These are phyloP conservation scores for Xylaria sp. DNA, from an alignment of 2,329 filamentous ascomycete genomes.

Conservation along the genomic window DNA sequence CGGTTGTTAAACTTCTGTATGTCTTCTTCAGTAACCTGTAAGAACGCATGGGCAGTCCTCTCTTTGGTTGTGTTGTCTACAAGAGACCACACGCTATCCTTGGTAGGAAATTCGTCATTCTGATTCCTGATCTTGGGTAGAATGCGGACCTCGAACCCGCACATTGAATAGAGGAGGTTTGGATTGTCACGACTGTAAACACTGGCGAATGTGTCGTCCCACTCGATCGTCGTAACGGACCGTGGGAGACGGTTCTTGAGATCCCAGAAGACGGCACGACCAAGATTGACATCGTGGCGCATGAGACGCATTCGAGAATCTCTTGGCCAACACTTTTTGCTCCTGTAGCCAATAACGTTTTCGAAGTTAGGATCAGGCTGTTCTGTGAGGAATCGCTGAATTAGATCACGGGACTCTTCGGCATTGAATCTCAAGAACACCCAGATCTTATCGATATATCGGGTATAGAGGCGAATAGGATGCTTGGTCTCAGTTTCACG, in stretches of 20 bases:
- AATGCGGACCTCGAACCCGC: slow-evolving; percentile 95
- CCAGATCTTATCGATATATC: slow-evolving; percentile 99
- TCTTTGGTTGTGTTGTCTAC: slow-evolving; percentile 97
- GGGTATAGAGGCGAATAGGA: slow-evolving; percentile 94
- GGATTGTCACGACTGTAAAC: slow-evolving; percentile 99
- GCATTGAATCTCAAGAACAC: slow-evolving; percentile 93
- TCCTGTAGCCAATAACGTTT: slow-evolving; percentile 98
- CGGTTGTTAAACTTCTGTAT: slow-evolving; percentile 99
- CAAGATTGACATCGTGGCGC: slow-evolving; percentile 97
- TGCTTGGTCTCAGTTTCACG: slow-evolving; percentile 90
- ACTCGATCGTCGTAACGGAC: slow-evolving; percentile 96
- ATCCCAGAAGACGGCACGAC: slow-evolving; percentile 98
- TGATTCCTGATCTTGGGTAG: slow-evolving; percentile 93
- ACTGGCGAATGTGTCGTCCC: slow-evolving; percentile 98
- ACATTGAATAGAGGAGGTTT: slow-evolving; percentile 97
- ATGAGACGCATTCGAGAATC: slow-evolving; percentile 98
- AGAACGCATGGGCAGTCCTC: slow-evolving; percentile 93
- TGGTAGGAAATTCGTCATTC: slow-evolving; percentile 95
- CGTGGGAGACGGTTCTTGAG: slow-evolving; percentile 94
- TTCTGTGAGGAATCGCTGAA: slow-evolving; percentile 96
- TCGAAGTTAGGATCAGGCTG: slow-evolving; percentile 99
- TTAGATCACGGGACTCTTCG: slow-evolving; percentile 93
- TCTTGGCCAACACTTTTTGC: slow-evolving; percentile 99
- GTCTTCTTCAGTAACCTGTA: slow-evolving; percentile 97
- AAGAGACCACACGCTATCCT: slow-evolving; percentile 97